Evolutionary conservation across 768 basidiomycete genomes (phyloP).

Genomic region (Vararia minispora): DNA sequence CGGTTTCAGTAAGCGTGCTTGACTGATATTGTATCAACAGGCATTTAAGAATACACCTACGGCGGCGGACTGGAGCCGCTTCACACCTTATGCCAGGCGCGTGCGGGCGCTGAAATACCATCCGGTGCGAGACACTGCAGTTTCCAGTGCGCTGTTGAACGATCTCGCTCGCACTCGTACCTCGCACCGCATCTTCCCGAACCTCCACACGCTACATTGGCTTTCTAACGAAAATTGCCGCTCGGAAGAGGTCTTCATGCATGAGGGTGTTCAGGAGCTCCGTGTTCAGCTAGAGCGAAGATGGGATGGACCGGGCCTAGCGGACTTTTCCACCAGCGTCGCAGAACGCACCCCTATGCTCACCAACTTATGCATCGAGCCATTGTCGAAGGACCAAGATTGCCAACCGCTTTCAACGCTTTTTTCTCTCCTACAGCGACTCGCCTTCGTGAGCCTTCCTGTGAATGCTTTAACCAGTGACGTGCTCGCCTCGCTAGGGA

Average conservation of each 20-base stretch:
- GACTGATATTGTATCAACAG: not conserved
- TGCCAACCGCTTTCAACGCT: slow-evolving; percentile 3
- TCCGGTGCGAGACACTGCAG: not conserved
- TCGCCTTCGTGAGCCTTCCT: slow-evolving; percentile 6
- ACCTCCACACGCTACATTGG: slow-evolving; percentile 10
- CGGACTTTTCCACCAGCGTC: slow-evolving; percentile 1
- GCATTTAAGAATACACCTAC: slow-evolving; percentile 8
- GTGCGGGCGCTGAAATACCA: slow-evolving; percentile 8
- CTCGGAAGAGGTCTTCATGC: slow-evolving; percentile 10
- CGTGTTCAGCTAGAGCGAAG: not conserved
- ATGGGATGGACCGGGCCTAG: not conserved
- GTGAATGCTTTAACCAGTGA: slow-evolving; percentile 3
- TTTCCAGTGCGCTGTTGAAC: slow-evolving; percentile 6
- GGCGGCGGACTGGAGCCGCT: slow-evolving; percentile 9
- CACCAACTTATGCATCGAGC: not conserved
- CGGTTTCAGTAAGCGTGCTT: not conserved
- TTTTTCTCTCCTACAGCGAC: slow-evolving; percentile 2
- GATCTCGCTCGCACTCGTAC: slow-evolving; percentile 12
- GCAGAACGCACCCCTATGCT: slow-evolving; percentile 12
- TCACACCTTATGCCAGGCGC: slow-evolving; percentile 12
- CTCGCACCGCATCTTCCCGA: slow-evolving; percentile 12
- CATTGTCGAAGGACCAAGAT: not conserved
- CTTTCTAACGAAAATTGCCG: not conserved
- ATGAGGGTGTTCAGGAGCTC: slow-evolving; percentile 12
- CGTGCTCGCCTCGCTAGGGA: slow-evolving; percentile 5